Base-by-base conservation (phyloP, 768 basidiomycete genomes). In the Russula brevipes region DNA sequence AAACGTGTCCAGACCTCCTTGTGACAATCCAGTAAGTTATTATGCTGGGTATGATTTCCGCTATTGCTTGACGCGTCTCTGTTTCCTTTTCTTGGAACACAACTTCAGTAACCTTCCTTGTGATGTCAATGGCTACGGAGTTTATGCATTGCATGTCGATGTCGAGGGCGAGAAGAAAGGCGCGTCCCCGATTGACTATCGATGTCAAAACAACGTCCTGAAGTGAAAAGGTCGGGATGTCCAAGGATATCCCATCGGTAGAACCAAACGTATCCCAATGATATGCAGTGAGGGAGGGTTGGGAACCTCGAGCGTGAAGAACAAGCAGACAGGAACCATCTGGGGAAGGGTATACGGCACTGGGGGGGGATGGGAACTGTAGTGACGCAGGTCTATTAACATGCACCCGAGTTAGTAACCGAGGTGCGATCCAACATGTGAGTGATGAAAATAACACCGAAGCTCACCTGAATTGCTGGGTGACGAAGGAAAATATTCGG, bases 211-310 rank as follows among this genome's bases (percentile, higher is more conserved):
- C 51, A 7, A 73, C 68, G 10, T 68, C 69, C 1, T 72, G 68
- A 2, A 65, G 53, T 3, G 67, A 59, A 17, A 73, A 64, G 0
- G 66, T 60, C 0, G 71, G 73, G 11, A 81, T 54, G n/a, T 75
- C 65, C 0, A 83, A 66, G 0, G 51, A 17, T 24, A 78, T 79
- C 14, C 83, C 84, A 11, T 72, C 68, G 0, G 76, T 73, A 0
- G 81, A 79, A 4, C 85, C 85, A 63, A 86, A 84, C 0, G 82
- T 82, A 4, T 71, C 73, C 81, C 80, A 84, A 65, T 86, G 85
- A 62, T 80, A 84, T 0, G 79, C 78, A 1, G 72, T 76, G 2
- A 81, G 45, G 41, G 58, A 46, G 6, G 63, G 19, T 9, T 44
- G 10, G 2, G 14, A 4, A 31, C 60, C 38, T 6, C 30, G 33